Conservation (phyloP, 345 rosid species). For the Hibiscus trionum region DNA sequence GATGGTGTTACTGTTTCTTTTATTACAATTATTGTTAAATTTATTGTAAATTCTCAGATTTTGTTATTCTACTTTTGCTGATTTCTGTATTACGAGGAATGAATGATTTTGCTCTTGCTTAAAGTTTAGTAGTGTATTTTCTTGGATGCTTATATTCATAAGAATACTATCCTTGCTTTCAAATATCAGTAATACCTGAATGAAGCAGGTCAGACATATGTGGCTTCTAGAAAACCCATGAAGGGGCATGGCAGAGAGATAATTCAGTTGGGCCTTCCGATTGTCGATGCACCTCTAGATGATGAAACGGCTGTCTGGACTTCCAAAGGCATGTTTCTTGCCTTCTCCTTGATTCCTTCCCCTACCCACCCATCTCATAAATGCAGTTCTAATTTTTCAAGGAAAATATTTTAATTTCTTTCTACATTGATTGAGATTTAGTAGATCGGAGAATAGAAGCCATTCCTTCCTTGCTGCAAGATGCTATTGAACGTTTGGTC, state of each 20-base stretch:
- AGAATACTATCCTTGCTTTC: not conserved
- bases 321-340: slow-evolving; percentile 49
- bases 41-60: not conserved
- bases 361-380: not conserved
- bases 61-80: not conserved
- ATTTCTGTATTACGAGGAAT: not conserved
- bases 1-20: not conserved
- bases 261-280: slow-evolving; percentile 13
- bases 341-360: not conserved
- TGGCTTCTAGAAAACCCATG: too few species aligned
- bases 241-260: too few species aligned
- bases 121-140: not conserved
- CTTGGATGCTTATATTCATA: slow-evolving; percentile 1
- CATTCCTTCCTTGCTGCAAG: slow-evolving; percentile 69
- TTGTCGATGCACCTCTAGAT: slow-evolving; percentile 65
- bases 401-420: not conserved
- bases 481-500: slow-evolving; percentile 17
- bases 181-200: too few species aligned
- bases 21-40: not conserved
- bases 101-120: not conserved
- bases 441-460: slow-evolving; percentile 39
- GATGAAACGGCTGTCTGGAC: slow-evolving; percentile 41
- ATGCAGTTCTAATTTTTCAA: not conserved
- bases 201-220: too few species aligned
- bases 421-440: not conserved